Evolutionary conservation across 2,329 filamentous ascomycete genomes (phyloP), one percentile per base, ranked within the genome.

Genomic region (Epichloe gansuensis): DNA sequence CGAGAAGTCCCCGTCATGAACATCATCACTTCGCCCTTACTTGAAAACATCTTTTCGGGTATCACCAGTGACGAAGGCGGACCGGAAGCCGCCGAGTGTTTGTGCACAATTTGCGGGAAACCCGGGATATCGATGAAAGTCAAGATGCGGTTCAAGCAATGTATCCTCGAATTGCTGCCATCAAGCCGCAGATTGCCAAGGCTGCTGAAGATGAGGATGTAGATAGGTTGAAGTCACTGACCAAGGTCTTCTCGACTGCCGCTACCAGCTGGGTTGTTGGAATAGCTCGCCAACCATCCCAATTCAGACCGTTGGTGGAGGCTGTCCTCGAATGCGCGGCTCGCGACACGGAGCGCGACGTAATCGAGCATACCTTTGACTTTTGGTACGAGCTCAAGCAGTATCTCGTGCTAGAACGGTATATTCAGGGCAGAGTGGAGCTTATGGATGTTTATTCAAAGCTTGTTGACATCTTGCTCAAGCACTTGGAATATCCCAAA

Each of bases 351-450:
- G 91, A 96, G 51, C 82, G 86, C 56, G 93, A 98, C 59, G 89
- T 91, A 4, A 90, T 98, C 57, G 88, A 89, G 51, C 83, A 93
- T 62, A 98, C 94, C 0, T 98, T 98, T 70, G 83, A 82, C 59
- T 97, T 98, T 72, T 98, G 93, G 93, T 97, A 94, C 66, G 93
- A 98, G 65, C 78, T 98, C 46, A 98, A 98, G 74, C 90, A 96
- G 67, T 96, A 95, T 66, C 76, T 98, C 47, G 90, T 91, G 2
- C 70, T 98, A 51, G 91, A 97, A 38, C 85, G 85, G 59, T 98
- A 96, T 65, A 86, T 88, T 50, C 80, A 90, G 61, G 86, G 91
- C 42, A 82, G 91, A 50, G 69, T 89, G 57, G 78, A 86, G 61
- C 80, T 89, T 52, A 76, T 88, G 38, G 88, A 94, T 59, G 74